Conservation (phyloP, 2,329 filamentous ascomycete genomes). For the Knoxdaviesia proteae region DNA sequence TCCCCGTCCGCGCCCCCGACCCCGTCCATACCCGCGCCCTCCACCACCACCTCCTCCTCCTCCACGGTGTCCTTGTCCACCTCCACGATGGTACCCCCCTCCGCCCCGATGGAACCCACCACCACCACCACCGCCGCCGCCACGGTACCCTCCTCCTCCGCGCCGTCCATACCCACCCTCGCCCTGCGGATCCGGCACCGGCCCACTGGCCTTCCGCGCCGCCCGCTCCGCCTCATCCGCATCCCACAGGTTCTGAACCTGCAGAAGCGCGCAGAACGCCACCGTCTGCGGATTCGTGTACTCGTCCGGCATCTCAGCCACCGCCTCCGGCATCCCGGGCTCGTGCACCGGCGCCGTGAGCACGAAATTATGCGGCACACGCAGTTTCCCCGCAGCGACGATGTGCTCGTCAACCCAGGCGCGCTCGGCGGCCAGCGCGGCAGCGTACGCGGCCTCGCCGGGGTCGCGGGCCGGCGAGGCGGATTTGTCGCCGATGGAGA, state of each 20-base stretch:
- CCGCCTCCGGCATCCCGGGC: constrained; percentile 30
- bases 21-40: constrained; percentile 11
- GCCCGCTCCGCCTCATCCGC: constrained; percentile 50
- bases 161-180: background rate
- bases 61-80: constrained; percentile 15
- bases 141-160: constrained; percentile 7
- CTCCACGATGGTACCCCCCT: constrained; percentile 8
- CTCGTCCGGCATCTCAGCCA: constrained; percentile 47
- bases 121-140: constrained; percentile 15
- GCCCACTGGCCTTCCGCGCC: constrained; percentile 35
- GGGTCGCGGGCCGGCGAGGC: constrained; percentile 34
- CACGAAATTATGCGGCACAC: constrained; percentile 59
- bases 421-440: constrained; percentile 47
- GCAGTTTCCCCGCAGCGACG: constrained; percentile 36
- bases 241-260: constrained; percentile 56
- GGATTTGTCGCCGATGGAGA: constrained; percentile 40
- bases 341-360: constrained; percentile 55
- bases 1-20: constrained; percentile 10
- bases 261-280: constrained; percentile 60
- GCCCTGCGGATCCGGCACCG: constrained; percentile 19
- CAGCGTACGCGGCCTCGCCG: constrained; percentile 46
- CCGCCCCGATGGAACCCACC: constrained; percentile 7
- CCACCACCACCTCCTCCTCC: constrained; percentile 17
- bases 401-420: constrained; percentile 69
- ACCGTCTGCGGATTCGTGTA: constrained; percentile 75